These are phyloP conservation scores for Globisporangium parvum DNA, from an alignment of 352 stramenopile species.

Conservation along the genomic window DNA sequence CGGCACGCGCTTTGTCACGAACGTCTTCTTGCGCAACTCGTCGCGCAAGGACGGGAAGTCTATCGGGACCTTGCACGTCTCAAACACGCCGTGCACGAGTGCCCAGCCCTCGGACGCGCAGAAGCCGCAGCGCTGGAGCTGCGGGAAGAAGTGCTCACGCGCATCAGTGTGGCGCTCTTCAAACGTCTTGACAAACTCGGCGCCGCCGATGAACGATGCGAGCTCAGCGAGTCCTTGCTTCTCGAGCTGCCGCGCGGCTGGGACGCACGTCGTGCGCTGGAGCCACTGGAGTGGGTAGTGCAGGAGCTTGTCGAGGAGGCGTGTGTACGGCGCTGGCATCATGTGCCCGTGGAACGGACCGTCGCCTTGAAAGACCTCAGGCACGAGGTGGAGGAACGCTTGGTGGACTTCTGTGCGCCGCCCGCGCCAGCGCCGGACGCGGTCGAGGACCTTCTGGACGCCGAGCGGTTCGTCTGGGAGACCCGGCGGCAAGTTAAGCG, in stretches of 20 bases:
- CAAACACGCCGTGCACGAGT: conserved; percentile 73
- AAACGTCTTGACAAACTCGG: conserved; percentile 66
- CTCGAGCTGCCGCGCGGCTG: conserved; percentile 41
- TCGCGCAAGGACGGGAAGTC: conserved; percentile 15
- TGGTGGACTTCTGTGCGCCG: conserved; percentile 52
- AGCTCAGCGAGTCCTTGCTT: conserved; percentile 44
- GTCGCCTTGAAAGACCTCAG: conserved; percentile 44
- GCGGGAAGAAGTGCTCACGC: conserved; percentile 43
- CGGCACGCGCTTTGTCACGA: conserved; percentile 28
- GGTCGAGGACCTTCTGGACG: conserved; percentile 53
- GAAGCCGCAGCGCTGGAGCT: conserved; percentile 47
- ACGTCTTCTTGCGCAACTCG: conserved; percentile 15
- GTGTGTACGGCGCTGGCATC: conserved; percentile 50
- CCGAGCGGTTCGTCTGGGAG: conserved; percentile 53
- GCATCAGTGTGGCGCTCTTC: conserved; percentile 56
- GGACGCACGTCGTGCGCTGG: conserved; percentile 40
- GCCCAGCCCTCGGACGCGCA: conserved; percentile 67
- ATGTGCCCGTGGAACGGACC: conserved; percentile 23
- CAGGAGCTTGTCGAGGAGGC: conserved; percentile 55
- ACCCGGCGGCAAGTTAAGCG: conserved; percentile 36
- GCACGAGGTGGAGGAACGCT: conserved; percentile 36
- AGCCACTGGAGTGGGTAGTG: conserved; percentile 59
- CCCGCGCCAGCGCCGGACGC: conserved; percentile 40
- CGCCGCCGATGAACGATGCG: conserved; percentile 49
- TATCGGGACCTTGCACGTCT: conserved; percentile 30